phyloP scores from a whole-genome alignment of 2,329 filamentous ascomycete species.

The Epichloe uncinata region DNA sequence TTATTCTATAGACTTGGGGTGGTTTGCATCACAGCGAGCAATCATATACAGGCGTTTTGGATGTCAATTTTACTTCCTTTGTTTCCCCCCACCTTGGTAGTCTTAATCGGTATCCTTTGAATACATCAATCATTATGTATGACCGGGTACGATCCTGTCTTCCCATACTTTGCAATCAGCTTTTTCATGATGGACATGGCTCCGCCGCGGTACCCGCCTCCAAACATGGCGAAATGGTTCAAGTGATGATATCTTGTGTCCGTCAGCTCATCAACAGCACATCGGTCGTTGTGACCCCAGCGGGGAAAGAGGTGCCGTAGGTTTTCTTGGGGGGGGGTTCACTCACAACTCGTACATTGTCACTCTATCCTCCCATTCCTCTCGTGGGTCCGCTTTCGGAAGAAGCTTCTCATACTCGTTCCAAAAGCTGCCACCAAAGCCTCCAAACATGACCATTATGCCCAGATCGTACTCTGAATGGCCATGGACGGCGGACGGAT shows the following conservation, averaged over 20 bases:
- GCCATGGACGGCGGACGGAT: conserved; percentile 68
- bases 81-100: neutral
- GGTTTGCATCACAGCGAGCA: conserved; percentile 7
- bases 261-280: conserved; percentile 6
- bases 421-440: conserved; percentile 61
- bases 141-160: neutral
- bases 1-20: conserved; percentile 4
- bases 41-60: conserved; percentile 13
- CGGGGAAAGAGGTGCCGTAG: too few relatives aligned
- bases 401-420: conserved; percentile 63
- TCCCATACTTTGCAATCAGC: conserved; percentile 58
- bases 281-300: neutral
- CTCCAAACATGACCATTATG: conserved; percentile 95
- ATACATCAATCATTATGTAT: conserved; percentile 1
- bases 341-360: conserved; percentile 70
- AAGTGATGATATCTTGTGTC: conserved; percentile 65
- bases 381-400: conserved; percentile 64
- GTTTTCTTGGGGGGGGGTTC: too few relatives aligned
- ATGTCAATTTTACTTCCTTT: conserved; percentile 4
- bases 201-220: conserved; percentile 60
- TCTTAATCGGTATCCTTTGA: neutral
- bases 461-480: conserved; percentile 86
- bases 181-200: conserved; percentile 69
- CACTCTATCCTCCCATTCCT: conserved; percentile 77
- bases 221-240: conserved; percentile 80